A percentile compares a stretch with the other conserved stretches of the same genome.
Evolutionary conservation across 768 basidiomycete species (phyloP).

Genomic region (Boletus vermiculosoides): DNA sequence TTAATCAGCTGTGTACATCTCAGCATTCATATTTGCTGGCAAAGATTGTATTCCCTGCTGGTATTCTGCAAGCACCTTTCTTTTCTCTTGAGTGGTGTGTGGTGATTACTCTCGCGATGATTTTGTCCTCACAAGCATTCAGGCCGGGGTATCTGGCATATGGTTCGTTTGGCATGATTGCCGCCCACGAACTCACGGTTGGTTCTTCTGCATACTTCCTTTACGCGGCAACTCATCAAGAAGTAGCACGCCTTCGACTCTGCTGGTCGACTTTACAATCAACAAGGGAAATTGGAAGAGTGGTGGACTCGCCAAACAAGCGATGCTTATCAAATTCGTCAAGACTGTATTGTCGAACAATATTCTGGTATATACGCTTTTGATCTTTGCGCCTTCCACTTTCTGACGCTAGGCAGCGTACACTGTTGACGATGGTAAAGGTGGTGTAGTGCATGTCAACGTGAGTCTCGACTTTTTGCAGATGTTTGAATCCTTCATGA

Average conservation of each 20-base stretch:
- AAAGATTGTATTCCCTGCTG: slow-evolving; percentile 94
- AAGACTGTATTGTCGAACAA: slow-evolving; percentile 88
- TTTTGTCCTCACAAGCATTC: slow-evolving; percentile 11
- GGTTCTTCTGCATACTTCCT: slow-evolving; percentile 17
- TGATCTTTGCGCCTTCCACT: not conserved
- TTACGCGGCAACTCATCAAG: not conserved
- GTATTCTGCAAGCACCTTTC: slow-evolving; percentile 91
- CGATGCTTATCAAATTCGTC: slow-evolving; percentile 75
- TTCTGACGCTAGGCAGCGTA: slow-evolving; percentile 50
- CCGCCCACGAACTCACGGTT: slow-evolving; percentile 89
- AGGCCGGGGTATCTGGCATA: slow-evolving; percentile 91
- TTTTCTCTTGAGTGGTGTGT: slow-evolving; percentile 75
- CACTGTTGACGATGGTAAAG: slow-evolving; percentile 81
- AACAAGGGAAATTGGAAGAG: slow-evolving; percentile 79
- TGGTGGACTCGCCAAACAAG: slow-evolving; percentile 95
- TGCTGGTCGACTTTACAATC: slow-evolving; percentile 86
- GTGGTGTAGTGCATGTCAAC: slow-evolving; percentile 81
- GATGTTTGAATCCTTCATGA: not conserved
- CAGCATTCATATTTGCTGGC: not conserved
- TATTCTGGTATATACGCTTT: slow-evolving; percentile 70
- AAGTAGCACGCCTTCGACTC: slow-evolving; percentile 86
- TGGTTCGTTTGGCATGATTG: slow-evolving; percentile 90
- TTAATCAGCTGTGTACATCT: not conserved
- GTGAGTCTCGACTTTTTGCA: slow-evolving; percentile 40
- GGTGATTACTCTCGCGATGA: not conserved